phyloP scores from a whole-genome alignment of 169 alveolate genomes.

The Eimeria sp. region DNA sequence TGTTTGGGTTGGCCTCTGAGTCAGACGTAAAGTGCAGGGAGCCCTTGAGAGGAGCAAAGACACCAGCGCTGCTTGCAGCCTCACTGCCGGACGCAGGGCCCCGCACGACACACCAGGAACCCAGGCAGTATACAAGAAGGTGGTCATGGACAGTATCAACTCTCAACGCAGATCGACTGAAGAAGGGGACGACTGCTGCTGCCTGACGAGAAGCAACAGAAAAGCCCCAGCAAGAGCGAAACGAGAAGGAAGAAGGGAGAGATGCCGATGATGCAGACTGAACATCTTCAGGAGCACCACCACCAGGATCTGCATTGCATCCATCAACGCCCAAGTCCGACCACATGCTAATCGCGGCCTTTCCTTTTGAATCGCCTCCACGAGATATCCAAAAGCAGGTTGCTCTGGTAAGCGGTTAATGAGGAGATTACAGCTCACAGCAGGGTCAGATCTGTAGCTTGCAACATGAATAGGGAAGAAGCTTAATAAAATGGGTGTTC shows the following conservation, averaged over 20 bases:
- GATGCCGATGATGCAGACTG: background rate
- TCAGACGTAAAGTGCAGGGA: background rate
- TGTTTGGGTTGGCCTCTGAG: background rate
- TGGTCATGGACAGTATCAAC: background rate
- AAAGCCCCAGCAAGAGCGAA: conserved; percentile 26
- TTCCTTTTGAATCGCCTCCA: background rate
- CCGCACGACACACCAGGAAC: conserved; percentile 64
- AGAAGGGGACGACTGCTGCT: background rate
- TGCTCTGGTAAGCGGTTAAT: background rate
- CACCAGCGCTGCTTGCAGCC: background rate
- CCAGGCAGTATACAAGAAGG: conserved; percentile 4
- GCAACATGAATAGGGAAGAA: background rate
- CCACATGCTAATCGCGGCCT: background rate
- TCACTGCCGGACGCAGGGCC: background rate
- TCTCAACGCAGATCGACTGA: background rate
- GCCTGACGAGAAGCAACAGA: conserved; percentile 34
- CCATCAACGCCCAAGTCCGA: background rate
- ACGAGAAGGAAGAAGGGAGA: background rate
- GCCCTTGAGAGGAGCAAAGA: background rate
- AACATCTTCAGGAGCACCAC: background rate
- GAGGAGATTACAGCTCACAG: background rate
- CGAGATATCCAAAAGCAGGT: background rate
- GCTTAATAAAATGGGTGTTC: background rate
- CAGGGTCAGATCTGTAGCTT: background rate
- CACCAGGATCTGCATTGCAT: background rate